A percentile compares a stretch with the other conserved stretches of the same genome.
Conservation (phyloP, 2,329 filamentous ascomycete genomes). For the Phialophora tarda region DNA sequence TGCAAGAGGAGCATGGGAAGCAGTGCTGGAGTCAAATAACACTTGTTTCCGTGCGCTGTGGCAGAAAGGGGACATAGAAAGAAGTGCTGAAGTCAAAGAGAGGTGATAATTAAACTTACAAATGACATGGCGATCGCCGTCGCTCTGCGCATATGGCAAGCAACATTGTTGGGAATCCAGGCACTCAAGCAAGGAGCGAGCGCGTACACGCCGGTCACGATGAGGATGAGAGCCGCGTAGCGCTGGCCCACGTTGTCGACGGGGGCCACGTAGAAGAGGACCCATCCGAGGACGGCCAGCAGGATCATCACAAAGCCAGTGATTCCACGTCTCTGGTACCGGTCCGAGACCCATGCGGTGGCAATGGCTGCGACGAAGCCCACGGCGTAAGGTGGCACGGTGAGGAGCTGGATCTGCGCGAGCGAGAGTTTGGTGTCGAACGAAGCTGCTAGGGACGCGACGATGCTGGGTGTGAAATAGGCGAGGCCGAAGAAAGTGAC, state of each 20-base stretch:
- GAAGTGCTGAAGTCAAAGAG: no score
- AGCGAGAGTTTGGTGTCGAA: no score
- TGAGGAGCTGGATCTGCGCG: constrained; percentile 1
- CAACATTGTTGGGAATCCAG: constrained; percentile 52
- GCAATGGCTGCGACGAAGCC: background rate
- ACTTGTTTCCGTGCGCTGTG: no score
- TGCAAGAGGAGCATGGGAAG: no score
- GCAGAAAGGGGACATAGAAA: no score
- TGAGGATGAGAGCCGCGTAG: constrained; percentile 47
- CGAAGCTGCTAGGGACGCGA: background rate
- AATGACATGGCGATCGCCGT: constrained; percentile 39
- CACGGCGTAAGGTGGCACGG: constrained; percentile 6
- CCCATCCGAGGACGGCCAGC: background rate
- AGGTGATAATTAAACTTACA: constrained; percentile 16
- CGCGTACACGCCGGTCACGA: constrained; percentile 43
- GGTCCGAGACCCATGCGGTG: constrained; percentile 2
- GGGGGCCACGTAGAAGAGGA: background rate
- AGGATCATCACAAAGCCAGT: background rate
- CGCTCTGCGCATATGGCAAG: constrained; percentile 44
- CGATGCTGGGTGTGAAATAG: constrained; percentile 2
- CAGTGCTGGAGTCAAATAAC: no score
- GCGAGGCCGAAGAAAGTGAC: background rate
- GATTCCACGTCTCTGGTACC: background rate
- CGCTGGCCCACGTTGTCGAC: constrained; percentile 24
- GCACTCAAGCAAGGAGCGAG: constrained; percentile 39